Base-by-base conservation (phyloP, 257 asterid species). In the Euphrasia confusa region DNA sequence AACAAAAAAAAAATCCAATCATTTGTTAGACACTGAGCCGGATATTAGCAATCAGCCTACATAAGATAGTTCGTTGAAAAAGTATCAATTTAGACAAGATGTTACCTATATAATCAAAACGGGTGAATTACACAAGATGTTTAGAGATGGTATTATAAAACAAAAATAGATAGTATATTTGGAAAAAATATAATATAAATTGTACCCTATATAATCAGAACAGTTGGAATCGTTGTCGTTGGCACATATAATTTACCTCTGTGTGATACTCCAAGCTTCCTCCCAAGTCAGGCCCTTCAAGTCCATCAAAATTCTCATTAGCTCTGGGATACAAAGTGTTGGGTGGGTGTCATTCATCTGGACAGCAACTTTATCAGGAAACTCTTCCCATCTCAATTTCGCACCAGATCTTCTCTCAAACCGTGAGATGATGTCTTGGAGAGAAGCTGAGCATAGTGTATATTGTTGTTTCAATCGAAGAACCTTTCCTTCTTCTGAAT, bases 261-360 rank as follows among this genome's bases (percentile, higher is more conserved):
- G 81, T 28, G 96, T 85, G 58, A 88, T 85, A 66, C 58, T 75
- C 96, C 96, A 88, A 64, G 92, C 92, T 80, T 83, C 82, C 59
- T 80, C 81, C 96, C 95, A 88, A 58, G 65, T 78, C 85, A 83
- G 27, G 70, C 92, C 86, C 83, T 85, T 88, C 77, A 83, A 71
- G 76, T 88, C 96, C 61, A 88, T 80, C 79, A 88, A 83, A 66
- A 85, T 83, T 72, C 96, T 83, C 82, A 88, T 83, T 69, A 88
- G 78, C 77, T 88, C 96, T 1, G 95, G 96, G 53, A 85, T 88
- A 68, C 93, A 88, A 35, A 88, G 85, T 9, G 96, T 88, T 74
- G 96, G 96, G 76, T 88, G 96, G 15, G 95, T 88, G 64, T 88
- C 96, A 66, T 88, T 88, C 95, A 85, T 88, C 82, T 88, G 96